Base-by-base conservation (phyloP, 495 filamentous ascomycete species). In the Podospora appendiculata region DNA sequence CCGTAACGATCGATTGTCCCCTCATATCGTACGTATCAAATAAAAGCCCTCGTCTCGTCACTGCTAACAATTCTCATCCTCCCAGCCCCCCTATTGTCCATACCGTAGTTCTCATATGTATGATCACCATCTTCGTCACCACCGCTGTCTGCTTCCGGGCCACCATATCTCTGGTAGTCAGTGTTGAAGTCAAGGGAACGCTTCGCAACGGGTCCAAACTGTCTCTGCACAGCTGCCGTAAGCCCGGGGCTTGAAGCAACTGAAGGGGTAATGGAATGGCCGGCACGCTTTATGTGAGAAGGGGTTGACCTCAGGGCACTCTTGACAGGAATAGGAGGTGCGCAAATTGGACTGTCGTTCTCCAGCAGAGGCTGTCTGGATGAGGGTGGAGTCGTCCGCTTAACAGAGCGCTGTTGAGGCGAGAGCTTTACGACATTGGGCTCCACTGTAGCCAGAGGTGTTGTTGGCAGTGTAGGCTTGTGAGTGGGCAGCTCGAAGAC, bases 231-330 rank as follows among this genome's bases (percentile, higher is more conserved):
- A 48, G 66, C 46, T 52, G 67, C 50, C 43, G 66, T 56, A 52
- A 71, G 50, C 50, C 71, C 53, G 38, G 73, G 66, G 57, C 66
- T 59, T 49, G 65, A 67, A n/a, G 52, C 41, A 16, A 64, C 54
- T 5, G 64, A 64, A 4, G 53, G 51, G 6, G 53, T 32, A 25
- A 45, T 33, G 6, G 53, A 48, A n/a, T 43, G 36, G 1, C 58
- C 32, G 45, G 51, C 38, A n/a, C 56, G 48, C 51, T 57, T 53
- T 32, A 63, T 34, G 10, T 58, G 58, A 25, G 50, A 48, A 18
- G 64, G 62, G 3, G 17, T 41, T 8, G 17, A 25, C 46, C 64
- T 48, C 41, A 67, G 17, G 8, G 51, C 48, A 42, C 64, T 67
- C 53, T 57, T 59, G 32, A 53, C 41, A 5, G 64, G 62, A 38